Percentiles rank a stretch among this genome's conserved stretches.
These are phyloP conservation scores for Hyparrhenia diplandra DNA, from an alignment of 176 grass and related monocot species.

Conservation along the genomic window DNA sequence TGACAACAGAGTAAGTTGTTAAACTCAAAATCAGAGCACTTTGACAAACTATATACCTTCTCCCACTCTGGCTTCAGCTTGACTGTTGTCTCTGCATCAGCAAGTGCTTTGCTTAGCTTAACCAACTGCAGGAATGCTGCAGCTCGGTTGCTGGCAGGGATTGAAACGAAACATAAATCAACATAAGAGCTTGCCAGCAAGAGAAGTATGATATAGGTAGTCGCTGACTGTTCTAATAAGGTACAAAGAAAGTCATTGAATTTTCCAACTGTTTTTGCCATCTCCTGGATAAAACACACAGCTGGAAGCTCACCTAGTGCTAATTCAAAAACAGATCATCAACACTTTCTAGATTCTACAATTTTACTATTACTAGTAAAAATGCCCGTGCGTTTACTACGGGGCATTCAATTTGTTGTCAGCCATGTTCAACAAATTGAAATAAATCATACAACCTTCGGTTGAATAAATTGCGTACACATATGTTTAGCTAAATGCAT, in stretches of 20 bases:
- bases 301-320: background rate
- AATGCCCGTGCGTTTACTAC: too few species aligned
- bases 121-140: slow-evolving; percentile 91
- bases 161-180: slow-evolving; percentile 19
- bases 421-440: too few species aligned
- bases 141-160: slow-evolving; percentile 67
- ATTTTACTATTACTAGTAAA: too few species aligned
- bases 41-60: slow-evolving; percentile 53
- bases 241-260: background rate
- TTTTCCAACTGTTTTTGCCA: background rate
- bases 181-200: slow-evolving; percentile 3
- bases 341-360: background rate
- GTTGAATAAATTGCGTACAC: too few species aligned
- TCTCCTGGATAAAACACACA: background rate
- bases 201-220: background rate
- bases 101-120: slow-evolving; percentile 92
- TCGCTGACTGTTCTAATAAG: background rate
- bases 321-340: background rate
- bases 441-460: too few species aligned
- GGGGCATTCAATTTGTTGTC: too few species aligned
- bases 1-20: slow-evolving; percentile 24
- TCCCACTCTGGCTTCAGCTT: slow-evolving; percentile 87
- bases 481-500: too few species aligned
- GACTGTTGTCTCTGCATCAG: slow-evolving; percentile 88
- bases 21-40: slow-evolving; percentile 1